Evolutionary conservation across 129 eudicot genomes (phyloP).

Genomic region (Deinandra increscens): DNA sequence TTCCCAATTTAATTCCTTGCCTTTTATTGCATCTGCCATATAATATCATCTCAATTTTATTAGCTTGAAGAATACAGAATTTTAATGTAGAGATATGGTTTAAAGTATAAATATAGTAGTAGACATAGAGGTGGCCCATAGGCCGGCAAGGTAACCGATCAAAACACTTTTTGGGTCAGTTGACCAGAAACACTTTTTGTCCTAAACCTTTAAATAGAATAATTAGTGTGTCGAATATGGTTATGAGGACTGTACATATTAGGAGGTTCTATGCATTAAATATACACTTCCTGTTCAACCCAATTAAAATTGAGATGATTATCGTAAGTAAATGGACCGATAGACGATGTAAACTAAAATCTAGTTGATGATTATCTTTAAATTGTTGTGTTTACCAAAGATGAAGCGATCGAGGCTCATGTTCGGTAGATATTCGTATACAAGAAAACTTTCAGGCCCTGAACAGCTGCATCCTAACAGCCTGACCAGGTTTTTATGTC

Average conservation of each 20-base stretch:
- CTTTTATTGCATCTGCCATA: constrained; percentile 55
- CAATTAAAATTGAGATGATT: too few relatives aligned
- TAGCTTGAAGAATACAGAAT: neutral
- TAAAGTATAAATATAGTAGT: neutral
- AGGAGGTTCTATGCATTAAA: neutral
- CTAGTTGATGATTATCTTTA: neutral
- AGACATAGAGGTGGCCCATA: neutral
- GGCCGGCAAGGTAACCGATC: neutral
- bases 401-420: constrained; percentile 79
- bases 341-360: neutral
- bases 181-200: neutral
- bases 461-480: constrained; percentile 79
- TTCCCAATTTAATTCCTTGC: constrained; percentile 76
- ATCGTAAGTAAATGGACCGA: neutral
- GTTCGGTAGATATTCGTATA: constrained; percentile 67
- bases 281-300: neutral
- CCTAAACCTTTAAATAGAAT: neutral
- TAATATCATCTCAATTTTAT: neutral
- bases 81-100: constrained; percentile 13
- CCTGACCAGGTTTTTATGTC: constrained; percentile 73
- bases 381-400: constrained; percentile 42
- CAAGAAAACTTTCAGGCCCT: constrained; percentile 83
- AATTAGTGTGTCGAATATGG: neutral
- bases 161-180: neutral
- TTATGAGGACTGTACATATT: neutral